Evolutionary conservation across 2,329 filamentous ascomycete species (phyloP).

Genomic region (Tolypocladium guangdongense): DNA sequence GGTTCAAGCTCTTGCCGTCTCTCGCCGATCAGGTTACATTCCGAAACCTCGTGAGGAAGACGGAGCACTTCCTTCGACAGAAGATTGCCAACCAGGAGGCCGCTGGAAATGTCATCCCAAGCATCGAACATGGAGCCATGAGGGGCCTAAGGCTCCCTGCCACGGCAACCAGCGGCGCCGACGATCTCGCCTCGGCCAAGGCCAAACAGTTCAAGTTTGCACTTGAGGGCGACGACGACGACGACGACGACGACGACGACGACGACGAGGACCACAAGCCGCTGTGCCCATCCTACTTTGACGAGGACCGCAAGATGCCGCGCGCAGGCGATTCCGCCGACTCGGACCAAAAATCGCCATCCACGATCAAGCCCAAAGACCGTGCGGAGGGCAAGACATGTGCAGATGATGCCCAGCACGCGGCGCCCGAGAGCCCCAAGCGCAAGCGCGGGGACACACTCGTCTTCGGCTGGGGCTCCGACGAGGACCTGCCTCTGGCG

Average conservation of each 20-base stretch:
- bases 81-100: not conserved
- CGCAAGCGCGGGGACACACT: not conserved
- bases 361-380: not conserved
- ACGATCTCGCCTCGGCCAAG: not conserved
- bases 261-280: not conserved
- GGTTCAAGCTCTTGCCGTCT: conserved; percentile 2
- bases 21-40: not conserved
- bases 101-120: too few species aligned
- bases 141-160: not conserved
- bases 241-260: not conserved
- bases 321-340: not conserved
- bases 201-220: not conserved
- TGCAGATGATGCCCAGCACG: not conserved
- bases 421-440: not conserved
- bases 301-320: not conserved
- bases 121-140: not conserved
- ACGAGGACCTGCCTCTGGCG: not conserved
- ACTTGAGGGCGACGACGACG: not conserved
- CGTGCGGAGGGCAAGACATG: not conserved
- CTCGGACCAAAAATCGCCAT: not conserved
- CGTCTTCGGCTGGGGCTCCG: not conserved
- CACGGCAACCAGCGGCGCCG: not conserved
- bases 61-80: not conserved
- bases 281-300: not conserved
- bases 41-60: not conserved